A percentile compares a stretch with the other conserved stretches of the same genome.
phyloP scores from a whole-genome alignment of 495 filamentous ascomycete genomes.

The Trichoderma erinaceum region DNA sequence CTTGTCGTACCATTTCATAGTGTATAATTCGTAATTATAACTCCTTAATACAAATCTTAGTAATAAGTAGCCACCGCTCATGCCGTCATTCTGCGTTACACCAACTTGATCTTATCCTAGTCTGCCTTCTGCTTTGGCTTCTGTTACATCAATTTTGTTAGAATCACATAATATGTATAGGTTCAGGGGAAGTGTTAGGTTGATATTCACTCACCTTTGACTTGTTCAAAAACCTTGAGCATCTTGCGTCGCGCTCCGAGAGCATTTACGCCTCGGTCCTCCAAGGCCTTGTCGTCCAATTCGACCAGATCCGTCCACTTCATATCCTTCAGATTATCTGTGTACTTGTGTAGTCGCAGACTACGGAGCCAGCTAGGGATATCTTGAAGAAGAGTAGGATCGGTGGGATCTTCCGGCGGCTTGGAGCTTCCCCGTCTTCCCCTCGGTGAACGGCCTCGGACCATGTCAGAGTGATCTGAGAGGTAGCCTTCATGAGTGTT shows the following conservation, averaged over 20 bases:
- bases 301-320: constrained; percentile 93
- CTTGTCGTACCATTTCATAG: background rate
- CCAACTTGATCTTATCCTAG: constrained; percentile 27
- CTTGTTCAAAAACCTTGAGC: constrained; percentile 98
- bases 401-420: constrained; percentile 95
- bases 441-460: constrained; percentile 83
- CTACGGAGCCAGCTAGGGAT: constrained; percentile 95
- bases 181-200: background rate
- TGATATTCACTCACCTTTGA: constrained; percentile 51
- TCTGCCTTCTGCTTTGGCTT: constrained; percentile 62
- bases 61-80: background rate
- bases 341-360: constrained; percentile 95
- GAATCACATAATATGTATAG: constrained; percentile 10
- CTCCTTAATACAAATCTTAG: background rate
- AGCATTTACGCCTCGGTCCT: constrained; percentile 90
- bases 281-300: constrained; percentile 87
- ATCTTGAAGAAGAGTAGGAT: constrained; percentile 83
- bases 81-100: constrained; percentile 1
- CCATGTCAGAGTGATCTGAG: constrained; percentile 87
- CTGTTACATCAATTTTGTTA: constrained; percentile 27
- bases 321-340: constrained; percentile 93
- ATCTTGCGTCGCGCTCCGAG: constrained; percentile 94
- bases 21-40: background rate
- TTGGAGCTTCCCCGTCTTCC: constrained; percentile 92
- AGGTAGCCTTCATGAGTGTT: constrained; percentile 75